phyloP scores from a whole-genome alignment of 805 yeast species.

The Sungouiozyma ichnusensis region DNA sequence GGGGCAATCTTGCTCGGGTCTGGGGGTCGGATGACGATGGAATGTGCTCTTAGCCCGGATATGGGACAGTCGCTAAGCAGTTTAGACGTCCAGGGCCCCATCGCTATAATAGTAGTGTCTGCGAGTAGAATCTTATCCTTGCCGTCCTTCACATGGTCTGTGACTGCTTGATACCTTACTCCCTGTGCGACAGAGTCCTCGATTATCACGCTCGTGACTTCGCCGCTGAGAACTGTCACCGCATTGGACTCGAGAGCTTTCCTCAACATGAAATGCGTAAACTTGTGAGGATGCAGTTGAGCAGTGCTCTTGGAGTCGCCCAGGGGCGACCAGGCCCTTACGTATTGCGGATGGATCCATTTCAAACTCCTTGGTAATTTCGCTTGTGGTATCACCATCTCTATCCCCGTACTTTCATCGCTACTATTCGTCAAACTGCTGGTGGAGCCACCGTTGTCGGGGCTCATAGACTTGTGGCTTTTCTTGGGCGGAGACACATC shows the following conservation, averaged over 20 bases:
- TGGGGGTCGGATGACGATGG: constrained; percentile 81
- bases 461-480: background rate
- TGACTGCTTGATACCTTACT: constrained; percentile 25
- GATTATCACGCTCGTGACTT: constrained; percentile 58
- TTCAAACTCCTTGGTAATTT: constrained; percentile 52
- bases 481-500: constrained; percentile 1
- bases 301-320: constrained; percentile 88
- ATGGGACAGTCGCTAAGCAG: constrained; percentile 89
- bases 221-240: constrained; percentile 77
- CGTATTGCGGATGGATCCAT: constrained; percentile 62
- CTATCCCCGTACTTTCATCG: background rate
- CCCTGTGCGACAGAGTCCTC: constrained; percentile 46
- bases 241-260: constrained; percentile 76
- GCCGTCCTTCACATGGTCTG: background rate
- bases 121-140: constrained; percentile 16
- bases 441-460: background rate
- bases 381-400: constrained; percentile 1
- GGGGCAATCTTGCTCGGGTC: constrained; percentile 65
- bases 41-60: constrained; percentile 88
- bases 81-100: constrained; percentile 96
- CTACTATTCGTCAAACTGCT: background rate
- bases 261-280: constrained; percentile 72
- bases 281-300: constrained; percentile 91
- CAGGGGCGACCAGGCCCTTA: constrained; percentile 63
- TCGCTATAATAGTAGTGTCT: constrained; percentile 71